A percentile compares a stretch with the other conserved stretches of the same genome.
phyloP scores from a whole-genome alignment of 352 stramenopile genomes.

The Globisporangium lucens region DNA sequence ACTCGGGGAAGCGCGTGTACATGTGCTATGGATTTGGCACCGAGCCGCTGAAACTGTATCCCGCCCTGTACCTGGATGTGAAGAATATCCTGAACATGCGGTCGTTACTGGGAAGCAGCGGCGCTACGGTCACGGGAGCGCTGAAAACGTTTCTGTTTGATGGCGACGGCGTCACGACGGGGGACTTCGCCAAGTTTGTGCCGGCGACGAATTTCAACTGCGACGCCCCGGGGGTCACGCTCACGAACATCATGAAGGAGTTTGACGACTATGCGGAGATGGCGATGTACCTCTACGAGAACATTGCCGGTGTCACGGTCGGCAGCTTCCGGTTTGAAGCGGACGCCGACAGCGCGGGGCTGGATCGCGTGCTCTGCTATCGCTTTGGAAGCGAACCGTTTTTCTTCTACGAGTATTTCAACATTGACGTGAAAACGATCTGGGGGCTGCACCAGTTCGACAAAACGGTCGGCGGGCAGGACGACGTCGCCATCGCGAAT shows the following conservation, averaged over 20 bases:
- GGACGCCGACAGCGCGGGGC: slow-evolving; percentile 28
- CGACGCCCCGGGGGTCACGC: slow-evolving; percentile 30
- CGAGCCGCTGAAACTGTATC: slow-evolving; percentile 54
- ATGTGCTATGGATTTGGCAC: slow-evolving; percentile 63
- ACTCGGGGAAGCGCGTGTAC: slow-evolving; percentile 50
- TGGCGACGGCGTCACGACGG: slow-evolving; percentile 50
- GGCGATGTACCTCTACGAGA: slow-evolving; percentile 72
- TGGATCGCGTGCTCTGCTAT: slow-evolving; percentile 54
- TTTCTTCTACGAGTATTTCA: slow-evolving; percentile 49
- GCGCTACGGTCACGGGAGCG: slow-evolving; percentile 37
- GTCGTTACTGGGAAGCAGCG: slow-evolving; percentile 34
- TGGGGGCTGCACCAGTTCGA: slow-evolving; percentile 35
- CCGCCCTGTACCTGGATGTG: slow-evolving; percentile 44
- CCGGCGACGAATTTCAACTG: slow-evolving; percentile 28
- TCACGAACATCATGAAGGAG: slow-evolving; percentile 59
- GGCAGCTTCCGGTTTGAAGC: slow-evolving; percentile 46
- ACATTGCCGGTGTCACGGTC: slow-evolving; percentile 32
- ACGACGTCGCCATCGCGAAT: slow-evolving; percentile 49
- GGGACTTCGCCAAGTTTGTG: slow-evolving; percentile 69
- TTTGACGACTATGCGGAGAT: slow-evolving; percentile 63
- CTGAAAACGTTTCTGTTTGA: slow-evolving; percentile 66
- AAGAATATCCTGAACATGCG: slow-evolving; percentile 62
- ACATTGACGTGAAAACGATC: slow-evolving; percentile 63
- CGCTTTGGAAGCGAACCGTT: slow-evolving; percentile 56
- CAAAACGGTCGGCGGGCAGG: slow-evolving; percentile 17